These are phyloP conservation scores for Helianthus tuberosus DNA, from an alignment of 129 eudicot genomes.

Conservation along the genomic window DNA sequence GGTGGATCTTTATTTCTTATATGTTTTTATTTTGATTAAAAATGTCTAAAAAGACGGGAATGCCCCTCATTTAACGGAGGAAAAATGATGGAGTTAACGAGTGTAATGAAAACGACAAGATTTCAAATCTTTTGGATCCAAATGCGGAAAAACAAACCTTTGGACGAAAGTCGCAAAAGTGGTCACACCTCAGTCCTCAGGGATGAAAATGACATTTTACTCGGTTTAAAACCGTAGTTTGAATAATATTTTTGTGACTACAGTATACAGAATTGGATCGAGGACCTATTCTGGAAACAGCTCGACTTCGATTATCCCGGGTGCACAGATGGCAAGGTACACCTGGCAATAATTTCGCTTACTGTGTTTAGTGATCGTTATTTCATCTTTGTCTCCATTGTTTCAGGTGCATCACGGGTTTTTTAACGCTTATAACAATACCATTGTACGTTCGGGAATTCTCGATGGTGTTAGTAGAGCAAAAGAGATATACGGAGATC, in stretches of 20 bases:
- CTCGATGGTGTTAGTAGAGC: constrained; percentile 59
- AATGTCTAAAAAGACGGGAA: too few species aligned
- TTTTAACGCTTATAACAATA: constrained; percentile 88
- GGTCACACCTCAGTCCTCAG: too few species aligned
- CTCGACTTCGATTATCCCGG: constrained; percentile 90
- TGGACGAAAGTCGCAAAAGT: too few species aligned
- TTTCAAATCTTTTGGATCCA: too few species aligned
- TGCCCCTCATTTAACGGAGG: too few species aligned
- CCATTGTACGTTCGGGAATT: constrained; percentile 80
- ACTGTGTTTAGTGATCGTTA: not conserved
- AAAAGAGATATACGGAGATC: constrained; percentile 64
- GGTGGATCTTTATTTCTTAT: too few species aligned
- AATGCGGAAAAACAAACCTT: too few species aligned
- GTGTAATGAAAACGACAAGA: too few species aligned
- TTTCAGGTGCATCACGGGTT: constrained; percentile 98
- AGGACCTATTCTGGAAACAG: constrained; percentile 96
- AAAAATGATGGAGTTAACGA: too few species aligned
- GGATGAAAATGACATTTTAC: too few species aligned
- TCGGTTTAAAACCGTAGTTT: not conserved
- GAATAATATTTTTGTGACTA: not conserved
- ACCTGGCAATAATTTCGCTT: constrained; percentile 6
- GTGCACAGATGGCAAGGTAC: constrained; percentile 79
- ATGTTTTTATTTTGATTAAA: too few species aligned
- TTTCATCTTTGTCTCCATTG: constrained; percentile 10
- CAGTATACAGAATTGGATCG: constrained; percentile 95